These are phyloP conservation scores for Strigomonas oncopelti DNA, from an alignment of 208 protist species.

Conservation along the genomic window DNA sequence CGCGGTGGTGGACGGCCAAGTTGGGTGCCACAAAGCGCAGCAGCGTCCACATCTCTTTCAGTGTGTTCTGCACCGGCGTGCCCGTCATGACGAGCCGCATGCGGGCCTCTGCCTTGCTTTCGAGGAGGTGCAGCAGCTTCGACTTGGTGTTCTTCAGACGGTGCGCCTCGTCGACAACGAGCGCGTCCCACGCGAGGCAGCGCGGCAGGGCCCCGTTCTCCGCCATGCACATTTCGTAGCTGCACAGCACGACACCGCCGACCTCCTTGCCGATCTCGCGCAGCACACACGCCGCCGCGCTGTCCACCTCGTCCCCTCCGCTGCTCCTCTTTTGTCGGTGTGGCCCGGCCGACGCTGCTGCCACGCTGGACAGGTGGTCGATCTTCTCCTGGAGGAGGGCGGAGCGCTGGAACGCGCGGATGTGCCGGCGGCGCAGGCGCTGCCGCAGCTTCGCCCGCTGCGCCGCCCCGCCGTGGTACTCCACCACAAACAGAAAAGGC, in stretches of 20 bases:
- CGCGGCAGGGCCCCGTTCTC: constrained; percentile 20
- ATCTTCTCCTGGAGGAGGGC: constrained; percentile 45
- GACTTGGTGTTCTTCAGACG: constrained; percentile 90
- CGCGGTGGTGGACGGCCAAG: constrained; percentile 86
- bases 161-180: constrained; percentile 95
- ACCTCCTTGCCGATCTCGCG: constrained; percentile 14
- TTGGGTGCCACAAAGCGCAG: too few relatives aligned
- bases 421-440: constrained; percentile 42
- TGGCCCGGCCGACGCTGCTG: too few relatives aligned
- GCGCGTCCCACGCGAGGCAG: constrained; percentile 38
- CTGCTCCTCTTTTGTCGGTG: too few relatives aligned
- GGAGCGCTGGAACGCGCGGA: constrained; percentile 21
- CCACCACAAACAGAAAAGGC: constrained; percentile 54
- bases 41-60: constrained; percentile 94
- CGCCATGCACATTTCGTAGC: constrained; percentile 91
- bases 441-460: constrained; percentile 30
- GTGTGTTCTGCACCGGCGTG: constrained; percentile 97
- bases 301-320: too few relatives aligned
- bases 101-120: constrained; percentile 75
- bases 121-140: constrained; percentile 18
- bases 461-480: constrained; percentile 54
- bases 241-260: constrained; percentile 86
- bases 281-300: constrained; percentile 20
- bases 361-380: too few relatives aligned
- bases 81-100: constrained; percentile 89